Evolutionary conservation across 768 basidiomycete species (phyloP), one percentile per base, ranked within the genome.

Genomic region (Podaxis carcinomalis): DNA sequence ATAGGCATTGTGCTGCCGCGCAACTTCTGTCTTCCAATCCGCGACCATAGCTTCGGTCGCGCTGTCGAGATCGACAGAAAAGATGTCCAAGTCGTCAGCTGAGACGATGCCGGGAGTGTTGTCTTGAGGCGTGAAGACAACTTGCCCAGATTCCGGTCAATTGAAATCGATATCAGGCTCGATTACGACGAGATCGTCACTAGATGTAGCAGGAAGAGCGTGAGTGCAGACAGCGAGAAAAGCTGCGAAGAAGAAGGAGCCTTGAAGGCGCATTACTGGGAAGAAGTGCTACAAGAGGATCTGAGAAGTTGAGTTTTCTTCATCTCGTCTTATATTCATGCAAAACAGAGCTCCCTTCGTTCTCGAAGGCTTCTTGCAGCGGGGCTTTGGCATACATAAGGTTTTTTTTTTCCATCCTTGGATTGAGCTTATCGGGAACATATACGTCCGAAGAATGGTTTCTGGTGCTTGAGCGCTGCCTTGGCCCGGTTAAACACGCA

Each of bases 1-100:
- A 65, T 85, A 69, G 0, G 74, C 67, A 75, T 92, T 92, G 74
- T 92, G 90, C 13, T 49, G 47, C 23, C 25, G 21, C 11, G 27
- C 47, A 21, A 49, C 47, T 13, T 49, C 47, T 9, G 47, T 49
- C 47, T 49, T 49, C 47, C 47, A 49, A 21, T 49, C 47, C 3
- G 47, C 47, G 10, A 49, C 25, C 47, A 49, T 49, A 13, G 25
- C 47, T 13, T 19, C 25, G 1, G 19, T 49, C 47, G 21, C 47
- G 3, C 23, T 49, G 47, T 27, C 25, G 10, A 49, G 1, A 11
- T 49, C 11, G 11, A 27, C 3, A 13, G 6, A 25, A 11, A 49
- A 49, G 25, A 49, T 49, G 11, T 23, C 47, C 23, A 9, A 49
- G 47, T 23, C 47, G 9, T 49, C 21, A 5, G 13, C 40, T 10